Evolutionary conservation across 805 yeast genomes (phyloP).

Genomic region (Myxozyma udenii): DNA sequence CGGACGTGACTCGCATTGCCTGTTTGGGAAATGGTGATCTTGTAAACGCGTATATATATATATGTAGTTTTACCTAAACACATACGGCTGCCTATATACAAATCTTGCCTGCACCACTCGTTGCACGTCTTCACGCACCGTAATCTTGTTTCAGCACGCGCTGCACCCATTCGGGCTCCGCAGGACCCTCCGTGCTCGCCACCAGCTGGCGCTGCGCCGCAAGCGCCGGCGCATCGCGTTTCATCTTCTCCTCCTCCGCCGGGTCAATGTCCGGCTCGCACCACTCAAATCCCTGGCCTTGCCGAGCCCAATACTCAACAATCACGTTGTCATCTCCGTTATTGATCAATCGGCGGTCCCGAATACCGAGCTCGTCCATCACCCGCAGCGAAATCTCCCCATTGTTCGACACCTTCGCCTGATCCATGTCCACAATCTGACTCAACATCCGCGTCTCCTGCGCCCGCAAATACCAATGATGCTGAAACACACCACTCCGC

Average conservation of each 20-base stretch:
- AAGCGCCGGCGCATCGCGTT: constrained; percentile 30
- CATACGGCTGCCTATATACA: too few species aligned
- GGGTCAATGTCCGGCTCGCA: constrained; percentile 89
- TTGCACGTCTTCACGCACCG: too few species aligned
- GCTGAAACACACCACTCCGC: constrained; percentile 62
- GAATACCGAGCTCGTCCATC: constrained; percentile 36
- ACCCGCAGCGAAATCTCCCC: constrained; percentile 41
- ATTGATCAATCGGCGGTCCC: constrained; percentile 43
- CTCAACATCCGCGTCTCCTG: constrained; percentile 68
- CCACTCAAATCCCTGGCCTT: constrained; percentile 87
- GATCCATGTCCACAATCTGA: constrained; percentile 63
- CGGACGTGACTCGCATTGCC: too few species aligned
- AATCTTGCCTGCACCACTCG: too few species aligned
- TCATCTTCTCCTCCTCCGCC: constrained; percentile 47
- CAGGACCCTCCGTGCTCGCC: neutral
- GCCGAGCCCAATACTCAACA: constrained; percentile 82
- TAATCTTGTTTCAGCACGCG: neutral
- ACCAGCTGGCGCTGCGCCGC: neutral
- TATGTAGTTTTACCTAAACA: too few species aligned
- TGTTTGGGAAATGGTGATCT: too few species aligned
- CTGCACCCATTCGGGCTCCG: neutral
- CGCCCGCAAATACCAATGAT: constrained; percentile 60
- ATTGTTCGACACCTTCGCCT: constrained; percentile 43
- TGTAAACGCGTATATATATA: too few species aligned
- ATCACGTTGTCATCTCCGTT: constrained; percentile 64